A percentile compares a stretch with the other conserved stretches of the same genome.
Evolutionary conservation across 805 yeast species (phyloP).

Genomic region (Candida coleopterorum): DNA sequence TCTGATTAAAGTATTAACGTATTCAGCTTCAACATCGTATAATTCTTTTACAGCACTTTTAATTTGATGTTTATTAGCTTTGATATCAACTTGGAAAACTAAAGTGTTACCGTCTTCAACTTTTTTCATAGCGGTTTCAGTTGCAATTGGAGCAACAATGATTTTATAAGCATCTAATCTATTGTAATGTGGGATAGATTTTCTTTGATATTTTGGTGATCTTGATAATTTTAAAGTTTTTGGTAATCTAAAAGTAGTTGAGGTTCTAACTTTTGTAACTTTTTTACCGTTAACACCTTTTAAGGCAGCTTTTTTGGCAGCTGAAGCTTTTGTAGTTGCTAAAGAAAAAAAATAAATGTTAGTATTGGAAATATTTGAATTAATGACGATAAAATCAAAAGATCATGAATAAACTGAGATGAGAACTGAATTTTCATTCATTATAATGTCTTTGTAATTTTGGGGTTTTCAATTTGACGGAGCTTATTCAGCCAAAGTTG

Average conservation of each 20-base stretch:
- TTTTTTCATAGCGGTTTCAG: conserved; percentile 99
- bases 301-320: conserved; percentile 98
- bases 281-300: conserved; percentile 94
- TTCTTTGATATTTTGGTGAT: conserved; percentile 91
- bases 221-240: conserved; percentile 93
- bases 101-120: conserved; percentile 99
- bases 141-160: conserved; percentile 90
- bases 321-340: conserved; percentile 76
- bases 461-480: too few relatives aligned
- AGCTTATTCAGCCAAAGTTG: too few relatives aligned
- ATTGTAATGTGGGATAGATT: conserved; percentile 95
- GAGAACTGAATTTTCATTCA: too few relatives aligned
- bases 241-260: conserved; percentile 95
- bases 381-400: too few relatives aligned
- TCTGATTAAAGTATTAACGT: conserved; percentile 95
- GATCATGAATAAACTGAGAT: too few relatives aligned
- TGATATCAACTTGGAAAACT: conserved; percentile 96
- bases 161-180: conserved; percentile 95
- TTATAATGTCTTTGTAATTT: too few relatives aligned
- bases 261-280: conserved; percentile 89
- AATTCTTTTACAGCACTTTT: conserved; percentile 97
- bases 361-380: too few relatives aligned
- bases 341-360: conserved; percentile 22
- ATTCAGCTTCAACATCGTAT: conserved; percentile 90
- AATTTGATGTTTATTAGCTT: conserved; percentile 98